These are phyloP conservation scores for Panicum miliaceum DNA, from an alignment of 176 grass and related monocot species.

Conservation along the genomic window DNA sequence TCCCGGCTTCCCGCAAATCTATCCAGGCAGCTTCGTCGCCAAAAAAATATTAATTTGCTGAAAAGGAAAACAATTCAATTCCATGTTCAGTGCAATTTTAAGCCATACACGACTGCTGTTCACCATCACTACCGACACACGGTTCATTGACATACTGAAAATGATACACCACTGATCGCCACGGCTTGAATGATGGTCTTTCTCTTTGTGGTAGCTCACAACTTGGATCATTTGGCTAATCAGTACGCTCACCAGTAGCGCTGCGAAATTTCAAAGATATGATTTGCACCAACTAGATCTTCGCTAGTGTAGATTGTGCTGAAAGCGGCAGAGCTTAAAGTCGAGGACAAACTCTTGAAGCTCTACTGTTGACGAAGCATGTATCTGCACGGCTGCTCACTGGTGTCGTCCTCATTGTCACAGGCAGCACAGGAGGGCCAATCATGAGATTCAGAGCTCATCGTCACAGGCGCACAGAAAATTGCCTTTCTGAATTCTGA, in stretches of 20 bases:
- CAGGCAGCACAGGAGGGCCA: conserved; percentile 25
- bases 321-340: conserved; percentile 14
- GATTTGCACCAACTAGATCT: neutral
- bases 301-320: neutral
- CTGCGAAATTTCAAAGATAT: conserved; percentile 6
- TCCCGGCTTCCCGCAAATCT: neutral
- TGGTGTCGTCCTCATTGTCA: conserved; percentile 10
- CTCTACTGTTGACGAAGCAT: neutral
- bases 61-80: neutral
- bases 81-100: neutral
- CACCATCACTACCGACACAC: conserved; percentile 24
- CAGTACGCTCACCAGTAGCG: neutral
- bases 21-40: neutral
- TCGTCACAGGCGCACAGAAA: neutral
- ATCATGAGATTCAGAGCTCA: conserved; percentile 43
- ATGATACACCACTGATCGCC: neutral
- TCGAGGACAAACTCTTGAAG: neutral
- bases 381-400: neutral
- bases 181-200: neutral
- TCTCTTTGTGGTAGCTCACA: neutral
- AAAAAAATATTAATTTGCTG: neutral
- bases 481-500: neutral
- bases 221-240: neutral
- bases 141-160: conserved; percentile 15
- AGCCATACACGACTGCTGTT: neutral